A percentile compares a stretch with the other conserved stretches of the same genome.
phyloP scores from a whole-genome alignment of 441 rosid species.

The Adansonia gregorii region DNA sequence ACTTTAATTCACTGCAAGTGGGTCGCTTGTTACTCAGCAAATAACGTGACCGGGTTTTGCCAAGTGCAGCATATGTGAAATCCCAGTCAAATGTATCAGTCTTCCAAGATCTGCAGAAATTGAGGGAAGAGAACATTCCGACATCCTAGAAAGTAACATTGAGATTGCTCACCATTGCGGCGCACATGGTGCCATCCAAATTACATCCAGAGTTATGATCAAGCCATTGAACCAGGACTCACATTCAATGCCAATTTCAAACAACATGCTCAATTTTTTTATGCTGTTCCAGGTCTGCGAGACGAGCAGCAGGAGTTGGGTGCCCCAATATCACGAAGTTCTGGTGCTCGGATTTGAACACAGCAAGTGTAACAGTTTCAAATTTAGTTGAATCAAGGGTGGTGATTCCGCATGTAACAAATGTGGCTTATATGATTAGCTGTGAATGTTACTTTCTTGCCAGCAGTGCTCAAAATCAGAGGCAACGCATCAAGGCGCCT shows the following conservation, averaged over 20 bases:
- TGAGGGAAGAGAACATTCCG: constrained; percentile 28
- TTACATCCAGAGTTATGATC: constrained; percentile 47
- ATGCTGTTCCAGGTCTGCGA: too few species aligned
- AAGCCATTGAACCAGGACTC: constrained; percentile 42
- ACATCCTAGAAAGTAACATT: constrained; percentile 5
- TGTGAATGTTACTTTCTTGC: constrained; percentile 41
- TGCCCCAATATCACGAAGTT: constrained; percentile 17
- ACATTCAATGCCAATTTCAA: constrained; percentile 35
- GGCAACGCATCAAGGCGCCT: constrained; percentile 43
- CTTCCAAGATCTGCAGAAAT: neutral
- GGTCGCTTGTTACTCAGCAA: constrained; percentile 37
- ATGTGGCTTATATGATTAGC: constrained; percentile 33
- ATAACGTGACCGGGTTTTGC: constrained; percentile 70
- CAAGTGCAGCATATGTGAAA: constrained; percentile 84
- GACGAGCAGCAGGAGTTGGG: too few species aligned
- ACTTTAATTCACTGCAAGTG: constrained; percentile 7
- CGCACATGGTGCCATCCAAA: constrained; percentile 98
- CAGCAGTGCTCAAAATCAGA: constrained; percentile 33
- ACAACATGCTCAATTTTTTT: neutral
- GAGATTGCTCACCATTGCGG: constrained; percentile 69
- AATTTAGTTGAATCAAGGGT: constrained; percentile 36
- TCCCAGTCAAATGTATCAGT: constrained; percentile 19
- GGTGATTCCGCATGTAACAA: constrained; percentile 32
- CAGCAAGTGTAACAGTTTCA: constrained; percentile 32
- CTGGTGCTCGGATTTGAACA: constrained; percentile 41